Conservation (phyloP, 140 eudicot genomes). For the Artemisia princeps region DNA sequence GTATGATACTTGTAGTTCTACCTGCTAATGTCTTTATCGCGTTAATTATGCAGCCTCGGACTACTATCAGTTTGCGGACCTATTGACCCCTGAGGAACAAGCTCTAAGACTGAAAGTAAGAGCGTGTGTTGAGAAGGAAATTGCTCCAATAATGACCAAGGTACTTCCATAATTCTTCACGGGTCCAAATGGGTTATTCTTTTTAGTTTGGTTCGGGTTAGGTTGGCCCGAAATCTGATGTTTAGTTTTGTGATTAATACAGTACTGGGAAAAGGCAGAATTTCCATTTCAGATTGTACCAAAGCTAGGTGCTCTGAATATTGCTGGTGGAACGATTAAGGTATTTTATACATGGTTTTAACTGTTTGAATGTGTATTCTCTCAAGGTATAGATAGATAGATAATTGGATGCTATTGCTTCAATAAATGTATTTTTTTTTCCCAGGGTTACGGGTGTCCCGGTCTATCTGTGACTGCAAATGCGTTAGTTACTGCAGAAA, state of each 20-base stretch:
- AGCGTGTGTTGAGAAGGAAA: slow-evolving; percentile 73
- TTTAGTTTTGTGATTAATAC: slow-evolving; percentile 26
- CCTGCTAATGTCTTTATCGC: slow-evolving; percentile 7
- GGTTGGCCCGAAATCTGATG: slow-evolving; percentile 21
- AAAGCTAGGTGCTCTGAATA: slow-evolving; percentile 64
- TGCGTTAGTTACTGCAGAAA: slow-evolving; percentile 78
- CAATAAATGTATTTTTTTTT: slow-evolving; percentile 2
- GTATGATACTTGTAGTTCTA: background rate
- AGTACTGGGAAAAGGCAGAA: slow-evolving; percentile 99
- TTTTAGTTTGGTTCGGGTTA: background rate
- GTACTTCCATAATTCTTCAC: slow-evolving; percentile 30
- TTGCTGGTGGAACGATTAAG: slow-evolving; percentile 95
- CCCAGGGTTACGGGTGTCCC: slow-evolving; percentile 93
- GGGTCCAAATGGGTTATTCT: background rate
- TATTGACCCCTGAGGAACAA: slow-evolving; percentile 67
- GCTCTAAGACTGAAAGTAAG: slow-evolving; percentile 62
- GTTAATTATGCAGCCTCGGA: slow-evolving; percentile 63
- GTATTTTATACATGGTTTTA: slow-evolving; percentile 27
- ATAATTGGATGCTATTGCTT: slow-evolving; percentile 5
- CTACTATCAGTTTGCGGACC: slow-evolving; percentile 79
- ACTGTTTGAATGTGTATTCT: background rate
- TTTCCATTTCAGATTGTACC: slow-evolving; percentile 90
- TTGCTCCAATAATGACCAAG: slow-evolving; percentile 97
- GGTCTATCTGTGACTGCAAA: slow-evolving; percentile 74
- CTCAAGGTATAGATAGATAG: background rate